Percentiles rank a stretch among this genome's conserved stretches.
Conservation (phyloP, 148 eudicot genomes). For the Nepenthes gracilis region DNA sequence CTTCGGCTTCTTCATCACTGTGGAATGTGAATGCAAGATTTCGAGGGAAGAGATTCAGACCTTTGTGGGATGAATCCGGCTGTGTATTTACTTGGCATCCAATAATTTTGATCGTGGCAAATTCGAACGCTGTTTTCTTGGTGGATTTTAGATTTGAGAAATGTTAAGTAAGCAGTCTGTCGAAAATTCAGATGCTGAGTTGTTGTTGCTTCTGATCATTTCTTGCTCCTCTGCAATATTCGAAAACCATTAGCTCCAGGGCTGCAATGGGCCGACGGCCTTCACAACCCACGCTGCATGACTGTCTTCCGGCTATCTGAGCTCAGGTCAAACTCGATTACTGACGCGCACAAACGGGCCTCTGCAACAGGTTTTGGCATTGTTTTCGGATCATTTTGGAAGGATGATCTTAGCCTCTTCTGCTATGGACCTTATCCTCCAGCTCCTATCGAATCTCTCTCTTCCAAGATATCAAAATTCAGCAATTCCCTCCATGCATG, state of each 20-base stretch:
- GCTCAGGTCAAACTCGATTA: constrained; percentile 36
- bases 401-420: constrained; percentile 51
- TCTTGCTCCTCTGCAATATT: constrained; percentile 63
- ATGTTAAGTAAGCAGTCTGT: constrained; percentile 28
- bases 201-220: constrained; percentile 31
- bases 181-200: constrained; percentile 29
- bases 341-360: constrained; percentile 26
- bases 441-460: constrained; percentile 8
- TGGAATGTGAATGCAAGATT: constrained; percentile 5
- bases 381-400: constrained; percentile 78
- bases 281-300: constrained; percentile 40
- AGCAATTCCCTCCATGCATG: constrained; percentile 49
- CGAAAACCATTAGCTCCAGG: constrained; percentile 47
- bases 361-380: constrained; percentile 48
- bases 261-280: constrained; percentile 57
- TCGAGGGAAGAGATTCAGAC: constrained; percentile 30
- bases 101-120: constrained; percentile 46
- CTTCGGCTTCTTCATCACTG: background rate
- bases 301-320: constrained; percentile 37
- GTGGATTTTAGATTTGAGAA: constrained; percentile 52
- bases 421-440: constrained; percentile 46
- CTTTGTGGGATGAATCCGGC: constrained; percentile 26
- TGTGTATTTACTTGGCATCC: constrained; percentile 75
- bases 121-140: constrained; percentile 43
- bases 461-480: constrained; percentile 22